Base-by-base conservation (phyloP, 148 eudicot genomes). In the Silene conica region DNA sequence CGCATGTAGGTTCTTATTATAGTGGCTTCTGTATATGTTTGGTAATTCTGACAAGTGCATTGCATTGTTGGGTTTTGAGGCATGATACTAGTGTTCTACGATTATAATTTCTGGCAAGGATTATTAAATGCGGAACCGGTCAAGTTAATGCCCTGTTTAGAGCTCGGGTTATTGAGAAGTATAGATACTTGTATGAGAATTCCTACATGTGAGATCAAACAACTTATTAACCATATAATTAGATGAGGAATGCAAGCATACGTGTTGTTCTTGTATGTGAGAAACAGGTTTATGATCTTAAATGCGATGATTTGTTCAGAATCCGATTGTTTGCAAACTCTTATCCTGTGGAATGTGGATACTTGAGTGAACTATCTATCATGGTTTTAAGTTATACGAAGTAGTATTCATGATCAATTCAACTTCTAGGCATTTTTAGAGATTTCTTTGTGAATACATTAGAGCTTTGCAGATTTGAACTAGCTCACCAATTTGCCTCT, bases 401-500 rank as follows among this genome's bases (percentile, higher is more conserved):
- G 55, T 14, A n/a, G 1, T 2, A 20, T 19, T 20, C 11, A 19
- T 59, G 18, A 28, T 25, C 18, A 31, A 22, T 25, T 11, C 5
- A 67, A 45, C 15, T 38, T 59, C n/a, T 63, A 25, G 38, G 28
- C 67, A 25, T 63, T 23, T 63, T 25, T 62, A 41, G 28, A 16
- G 21, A 16, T 64, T 0, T 3, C 10, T 41, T n/a, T 19, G 20
- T 57, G 28, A 1, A 34, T n/a, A 1, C 12, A 10, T 25, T 34
- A 19, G 13, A 46, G 22, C 57, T 61, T 38, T 20, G 25, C 10
- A 20, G 50, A 22, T 50, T 21, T 4, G 34, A 63, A 20, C 21
- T 79, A 73, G 34, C 71, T 73, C 15, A 46, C 19, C 28, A 7
- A 19, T 70, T 19, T 31, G 14, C 8, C 41, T 43, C 38, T 75